phyloP scores from a whole-genome alignment of 164 flowering plant species.

The Litsea cubeba region DNA sequence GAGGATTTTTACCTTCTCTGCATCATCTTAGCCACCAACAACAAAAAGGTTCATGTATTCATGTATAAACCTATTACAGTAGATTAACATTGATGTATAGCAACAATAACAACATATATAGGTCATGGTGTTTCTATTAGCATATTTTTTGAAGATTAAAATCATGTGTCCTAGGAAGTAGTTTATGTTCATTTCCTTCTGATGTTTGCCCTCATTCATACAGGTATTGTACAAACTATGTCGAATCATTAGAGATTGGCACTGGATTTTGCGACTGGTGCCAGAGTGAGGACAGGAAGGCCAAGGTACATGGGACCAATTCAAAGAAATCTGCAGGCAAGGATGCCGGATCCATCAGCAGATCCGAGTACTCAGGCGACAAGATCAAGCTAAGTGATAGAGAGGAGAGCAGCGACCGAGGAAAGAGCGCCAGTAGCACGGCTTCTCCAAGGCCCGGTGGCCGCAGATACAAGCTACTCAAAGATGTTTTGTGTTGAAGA shows the following conservation, averaged over 20 bases:
- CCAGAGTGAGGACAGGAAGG: slow-evolving; percentile 47
- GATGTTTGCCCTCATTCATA: background rate
- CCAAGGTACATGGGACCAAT: slow-evolving; percentile 17
- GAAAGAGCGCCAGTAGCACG: slow-evolving; percentile 33
- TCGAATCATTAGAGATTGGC: slow-evolving; percentile 26
- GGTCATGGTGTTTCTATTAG: too few species aligned
- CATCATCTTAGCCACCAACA: too few species aligned
- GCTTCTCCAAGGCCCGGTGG: slow-evolving; percentile 68
- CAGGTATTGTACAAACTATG: slow-evolving; percentile 88
- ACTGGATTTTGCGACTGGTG: slow-evolving; percentile 87
- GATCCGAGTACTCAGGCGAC: slow-evolving; percentile 5
- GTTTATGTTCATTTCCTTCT: too few species aligned
- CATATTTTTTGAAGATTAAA: too few species aligned
- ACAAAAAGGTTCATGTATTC: too few species aligned
- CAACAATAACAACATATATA: too few species aligned
- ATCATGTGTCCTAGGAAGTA: too few species aligned
- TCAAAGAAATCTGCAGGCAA: slow-evolving; percentile 22
- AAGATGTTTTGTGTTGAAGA: slow-evolving; percentile 89
- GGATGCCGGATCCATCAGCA: slow-evolving; percentile 5
- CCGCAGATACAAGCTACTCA: slow-evolving; percentile 94
- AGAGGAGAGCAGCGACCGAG: slow-evolving; percentile 29
- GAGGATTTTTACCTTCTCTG: too few species aligned
- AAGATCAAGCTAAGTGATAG: slow-evolving; percentile 30
- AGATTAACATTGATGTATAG: too few species aligned
- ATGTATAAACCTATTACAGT: too few species aligned